Conservation (phyloP, 1,139 yeast genomes). For the Hemisphaericaspora xylofermentans region DNA sequence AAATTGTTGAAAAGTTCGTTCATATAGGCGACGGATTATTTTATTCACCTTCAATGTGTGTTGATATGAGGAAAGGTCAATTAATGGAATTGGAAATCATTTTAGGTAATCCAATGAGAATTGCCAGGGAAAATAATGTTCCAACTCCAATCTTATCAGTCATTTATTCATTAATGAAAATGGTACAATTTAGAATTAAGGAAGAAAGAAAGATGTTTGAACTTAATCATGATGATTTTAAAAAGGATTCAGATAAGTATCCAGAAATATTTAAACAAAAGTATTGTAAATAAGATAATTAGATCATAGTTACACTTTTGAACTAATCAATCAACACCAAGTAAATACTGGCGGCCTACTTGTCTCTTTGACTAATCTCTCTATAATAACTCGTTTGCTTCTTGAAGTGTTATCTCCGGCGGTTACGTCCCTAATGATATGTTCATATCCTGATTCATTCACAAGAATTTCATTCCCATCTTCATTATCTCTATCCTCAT, state of each 20-base stretch:
- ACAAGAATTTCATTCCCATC: slow-evolving; percentile 1
- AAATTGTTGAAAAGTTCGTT: slow-evolving; percentile 46
- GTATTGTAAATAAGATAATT: slow-evolving; percentile 5
- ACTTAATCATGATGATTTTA: slow-evolving; percentile 28
- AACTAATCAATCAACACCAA: slow-evolving; percentile 63
- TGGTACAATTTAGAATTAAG: slow-evolving; percentile 59
- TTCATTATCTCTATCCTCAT: slow-evolving; percentile 7
- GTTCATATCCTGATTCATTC: slow-evolving; percentile 15
- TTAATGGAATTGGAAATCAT: slow-evolving; percentile 71
- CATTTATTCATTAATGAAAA: slow-evolving; percentile 56
- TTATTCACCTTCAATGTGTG: slow-evolving; percentile 72
- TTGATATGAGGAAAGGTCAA: slow-evolving; percentile 68
- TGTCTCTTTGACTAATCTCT: slow-evolving; percentile 56
- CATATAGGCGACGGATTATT: slow-evolving; percentile 63
- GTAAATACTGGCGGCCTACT: slow-evolving; percentile 67
- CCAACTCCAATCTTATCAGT: slow-evolving; percentile 56
- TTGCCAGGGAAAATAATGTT: slow-evolving; percentile 57
- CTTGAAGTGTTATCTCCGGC: slow-evolving; percentile 19
- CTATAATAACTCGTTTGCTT: slow-evolving; percentile 54
- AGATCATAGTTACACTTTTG: neutral
- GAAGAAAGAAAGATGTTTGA: slow-evolving; percentile 49
- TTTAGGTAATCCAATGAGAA: slow-evolving; percentile 65
- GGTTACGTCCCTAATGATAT: slow-evolving; percentile 12
- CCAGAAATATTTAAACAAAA: slow-evolving; percentile 24
- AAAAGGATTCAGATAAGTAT: slow-evolving; percentile 30